Percentiles rank a stretch among this genome's conserved stretches.
These are phyloP conservation scores for Pinus albicaulis DNA, from an alignment of 75 land plant genomes.

Conservation along the genomic window DNA sequence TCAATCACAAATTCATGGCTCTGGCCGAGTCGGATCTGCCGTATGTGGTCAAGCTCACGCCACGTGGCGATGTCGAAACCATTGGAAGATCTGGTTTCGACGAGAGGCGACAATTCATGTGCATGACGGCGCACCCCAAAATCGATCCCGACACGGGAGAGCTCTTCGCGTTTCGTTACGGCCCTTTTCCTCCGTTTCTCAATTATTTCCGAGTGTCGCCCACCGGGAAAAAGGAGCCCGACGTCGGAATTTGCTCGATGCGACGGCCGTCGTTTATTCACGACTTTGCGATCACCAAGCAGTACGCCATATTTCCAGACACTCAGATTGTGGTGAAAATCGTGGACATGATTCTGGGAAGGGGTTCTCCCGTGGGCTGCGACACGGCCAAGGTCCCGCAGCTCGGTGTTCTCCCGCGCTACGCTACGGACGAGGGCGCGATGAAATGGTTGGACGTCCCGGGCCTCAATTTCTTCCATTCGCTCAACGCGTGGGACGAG, in stretches of 20 bases:
- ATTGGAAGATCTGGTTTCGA: not conserved
- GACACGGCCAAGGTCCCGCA: constrained; percentile 55
- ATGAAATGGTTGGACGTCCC: constrained; percentile 77
- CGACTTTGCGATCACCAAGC: constrained; percentile 64
- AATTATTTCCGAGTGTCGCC: constrained; percentile 52
- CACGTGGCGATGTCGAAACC: not conserved
- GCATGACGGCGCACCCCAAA: not conserved
- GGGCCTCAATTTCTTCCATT: constrained; percentile 60
- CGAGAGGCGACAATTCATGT: not conserved
- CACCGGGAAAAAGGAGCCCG: constrained; percentile 40
- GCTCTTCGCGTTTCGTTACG: constrained; percentile 44
- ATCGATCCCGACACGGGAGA: not conserved
- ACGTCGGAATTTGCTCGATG: constrained; percentile 41
- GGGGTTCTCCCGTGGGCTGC: constrained; percentile 40
- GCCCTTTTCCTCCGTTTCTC: constrained; percentile 39
- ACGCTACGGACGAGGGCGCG: constrained; percentile 37
- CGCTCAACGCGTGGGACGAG: constrained; percentile 87
- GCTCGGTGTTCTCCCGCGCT: constrained; percentile 60
- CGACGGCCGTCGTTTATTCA: constrained; percentile 38
- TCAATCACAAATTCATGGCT: constrained; percentile 44
- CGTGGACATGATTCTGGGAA: constrained; percentile 27
- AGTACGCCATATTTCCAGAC: constrained; percentile 52
- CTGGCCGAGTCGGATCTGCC: constrained; percentile 34
- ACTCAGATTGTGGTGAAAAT: constrained; percentile 54
- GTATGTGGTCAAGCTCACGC: not conserved